A percentile compares a stretch with the other conserved stretches of the same genome.
Evolutionary conservation across 2,329 filamentous ascomycete genomes (phyloP).

Genomic region (Sarocladium strictum): DNA sequence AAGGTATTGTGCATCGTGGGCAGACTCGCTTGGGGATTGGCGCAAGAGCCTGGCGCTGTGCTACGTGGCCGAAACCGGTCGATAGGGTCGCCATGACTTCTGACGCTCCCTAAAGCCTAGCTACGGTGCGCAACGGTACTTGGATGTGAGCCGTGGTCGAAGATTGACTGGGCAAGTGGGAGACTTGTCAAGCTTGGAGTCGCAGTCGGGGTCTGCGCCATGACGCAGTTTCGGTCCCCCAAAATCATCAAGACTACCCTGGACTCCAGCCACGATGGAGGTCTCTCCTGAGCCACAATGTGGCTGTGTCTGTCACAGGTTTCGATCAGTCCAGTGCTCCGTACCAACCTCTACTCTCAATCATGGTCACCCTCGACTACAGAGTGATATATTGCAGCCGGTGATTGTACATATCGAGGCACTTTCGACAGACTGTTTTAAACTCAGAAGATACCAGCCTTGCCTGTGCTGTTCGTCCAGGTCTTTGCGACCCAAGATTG

Average conservation of each 20-base stretch:
- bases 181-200: not conserved
- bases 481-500: too few relatives aligned
- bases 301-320: too few relatives aligned
- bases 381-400: too few relatives aligned
- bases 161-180: not conserved
- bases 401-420: too few relatives aligned
- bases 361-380: too few relatives aligned
- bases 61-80: slow-evolving; percentile 27
- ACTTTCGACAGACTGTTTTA: too few relatives aligned
- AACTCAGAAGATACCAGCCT: too few relatives aligned
- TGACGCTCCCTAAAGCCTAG: not conserved
- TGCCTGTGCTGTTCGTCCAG: too few relatives aligned
- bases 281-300: too few relatives aligned
- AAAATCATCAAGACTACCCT: slow-evolving; percentile 2
- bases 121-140: not conserved
- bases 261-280: too few relatives aligned
- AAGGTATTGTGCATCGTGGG: not conserved
- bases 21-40: not conserved
- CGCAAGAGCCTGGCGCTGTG: slow-evolving; percentile 17
- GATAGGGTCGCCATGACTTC: slow-evolving; percentile 23
- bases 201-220: slow-evolving; percentile 4
- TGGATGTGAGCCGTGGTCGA: not conserved
- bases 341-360: too few relatives aligned
- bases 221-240: slow-evolving; percentile 10
- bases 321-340: too few relatives aligned